These are phyloP conservation scores for Gyromitra esculenta DNA, from an alignment of 2,329 filamentous ascomycete genomes.

Conservation along the genomic window DNA sequence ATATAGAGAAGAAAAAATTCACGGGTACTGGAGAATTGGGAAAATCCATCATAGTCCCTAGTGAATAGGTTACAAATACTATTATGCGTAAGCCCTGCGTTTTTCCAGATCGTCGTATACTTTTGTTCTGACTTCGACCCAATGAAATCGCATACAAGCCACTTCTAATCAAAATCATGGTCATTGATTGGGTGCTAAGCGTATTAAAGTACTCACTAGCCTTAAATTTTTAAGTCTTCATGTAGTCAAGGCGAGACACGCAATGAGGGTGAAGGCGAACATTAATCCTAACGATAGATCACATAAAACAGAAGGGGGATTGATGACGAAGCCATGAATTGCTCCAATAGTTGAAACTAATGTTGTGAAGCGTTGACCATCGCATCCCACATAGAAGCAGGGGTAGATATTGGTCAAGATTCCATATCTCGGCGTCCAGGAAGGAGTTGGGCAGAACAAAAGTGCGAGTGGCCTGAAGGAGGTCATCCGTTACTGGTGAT, in stretches of 20 bases:
- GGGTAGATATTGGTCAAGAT: too few relatives aligned
- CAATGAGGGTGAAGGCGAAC: not conserved
- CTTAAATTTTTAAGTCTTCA: not conserved
- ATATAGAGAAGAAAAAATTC: not conserved
- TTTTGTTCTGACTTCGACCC: not conserved
- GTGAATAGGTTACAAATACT: not conserved
- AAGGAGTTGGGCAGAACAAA: not conserved
- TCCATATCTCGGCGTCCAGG: not conserved
- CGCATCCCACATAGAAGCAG: not conserved
- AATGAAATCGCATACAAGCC: not conserved
- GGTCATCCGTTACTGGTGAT: not conserved
- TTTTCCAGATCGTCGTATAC: not conserved
- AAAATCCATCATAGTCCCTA: not conserved
- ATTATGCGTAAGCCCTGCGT: not conserved
- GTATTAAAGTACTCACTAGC: not conserved
- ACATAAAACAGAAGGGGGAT: not conserved
- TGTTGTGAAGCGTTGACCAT: not conserved
- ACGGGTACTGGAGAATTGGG: not conserved
- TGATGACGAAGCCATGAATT: not conserved
- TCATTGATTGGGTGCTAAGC: not conserved
- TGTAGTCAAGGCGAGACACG: not conserved
- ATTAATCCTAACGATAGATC: not conserved
- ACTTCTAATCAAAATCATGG: not conserved
- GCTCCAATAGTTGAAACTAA: too few relatives aligned
- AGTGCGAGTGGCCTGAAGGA: not conserved